Evolutionary conservation across 495 filamentous ascomycete species (phyloP).

Genomic region (Hypomontagnella submonticulosa): DNA sequence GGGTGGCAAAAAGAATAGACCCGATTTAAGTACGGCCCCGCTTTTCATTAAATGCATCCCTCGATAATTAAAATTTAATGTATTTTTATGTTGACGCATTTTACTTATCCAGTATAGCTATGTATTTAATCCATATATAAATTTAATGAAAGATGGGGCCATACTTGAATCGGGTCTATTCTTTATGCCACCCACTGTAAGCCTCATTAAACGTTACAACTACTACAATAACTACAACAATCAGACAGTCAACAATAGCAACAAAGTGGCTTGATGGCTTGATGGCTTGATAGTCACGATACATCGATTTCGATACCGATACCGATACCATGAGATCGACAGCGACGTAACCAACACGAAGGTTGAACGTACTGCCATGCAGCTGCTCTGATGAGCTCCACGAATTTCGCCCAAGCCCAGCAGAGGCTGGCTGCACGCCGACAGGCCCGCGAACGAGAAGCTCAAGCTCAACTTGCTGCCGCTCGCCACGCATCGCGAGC

Average conservation of each 20-base stretch:
- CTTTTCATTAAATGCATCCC: too few relatives aligned
- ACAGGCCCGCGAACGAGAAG: conserved; percentile 72
- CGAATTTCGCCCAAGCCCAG: conserved; percentile 87
- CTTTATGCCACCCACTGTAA: too few relatives aligned
- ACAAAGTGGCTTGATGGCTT: not conserved
- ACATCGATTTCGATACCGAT: conserved; percentile 8
- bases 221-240: not conserved
- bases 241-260: not conserved
- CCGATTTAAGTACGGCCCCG: too few relatives aligned
- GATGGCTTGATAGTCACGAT: not conserved
- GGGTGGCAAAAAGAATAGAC: too few relatives aligned
- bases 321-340: conserved; percentile 21
- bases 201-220: conserved; percentile 45
- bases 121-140: too few relatives aligned
- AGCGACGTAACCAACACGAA: conserved; percentile 11
- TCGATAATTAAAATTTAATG: too few relatives aligned
- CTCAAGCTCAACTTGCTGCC: conserved; percentile 64
- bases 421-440: conserved; percentile 83
- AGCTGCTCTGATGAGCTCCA: conserved; percentile 69
- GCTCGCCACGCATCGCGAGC: conserved; percentile 69
- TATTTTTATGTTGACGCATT: too few relatives aligned
- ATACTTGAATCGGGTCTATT: too few relatives aligned
- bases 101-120: too few relatives aligned
- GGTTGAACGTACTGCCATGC: conserved; percentile 22
- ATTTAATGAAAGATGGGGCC: too few relatives aligned